Conservation (phyloP, 257 asterid genomes). For the Prunella vulgaris region DNA sequence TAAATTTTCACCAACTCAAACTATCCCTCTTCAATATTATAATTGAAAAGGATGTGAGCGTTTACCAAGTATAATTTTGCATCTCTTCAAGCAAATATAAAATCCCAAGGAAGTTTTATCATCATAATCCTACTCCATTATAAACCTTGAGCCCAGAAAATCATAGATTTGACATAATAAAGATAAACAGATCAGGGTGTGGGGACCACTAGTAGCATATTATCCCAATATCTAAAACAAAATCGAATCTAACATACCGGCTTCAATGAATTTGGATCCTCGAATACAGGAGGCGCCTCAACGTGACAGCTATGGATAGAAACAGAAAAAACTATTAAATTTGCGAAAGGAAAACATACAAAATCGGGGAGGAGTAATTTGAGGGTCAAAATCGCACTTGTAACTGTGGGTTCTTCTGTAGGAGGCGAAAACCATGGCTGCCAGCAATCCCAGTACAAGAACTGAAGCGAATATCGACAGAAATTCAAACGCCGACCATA, state of each 20-base stretch:
- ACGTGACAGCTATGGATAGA: constrained; percentile 44
- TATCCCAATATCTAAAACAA: background rate
- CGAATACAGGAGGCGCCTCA: constrained; percentile 72
- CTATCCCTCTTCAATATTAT: background rate
- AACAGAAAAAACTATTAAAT: constrained; percentile 4
- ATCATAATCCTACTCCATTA: background rate
- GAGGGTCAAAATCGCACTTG: constrained; percentile 36
- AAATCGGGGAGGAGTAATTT: background rate
- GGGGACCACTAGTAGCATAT: background rate
- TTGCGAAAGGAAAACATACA: background rate
- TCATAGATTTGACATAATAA: background rate
- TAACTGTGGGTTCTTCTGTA: constrained; percentile 57
- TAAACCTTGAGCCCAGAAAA: background rate
- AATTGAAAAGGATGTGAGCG: background rate
- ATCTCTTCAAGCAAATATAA: background rate
- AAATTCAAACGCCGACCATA: constrained; percentile 48
- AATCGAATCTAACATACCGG: constrained; percentile 33
- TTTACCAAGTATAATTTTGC: background rate
- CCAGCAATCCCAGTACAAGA: constrained; percentile 40
- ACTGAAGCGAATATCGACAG: constrained; percentile 45
- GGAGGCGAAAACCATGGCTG: constrained; percentile 52
- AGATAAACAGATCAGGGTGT: background rate
- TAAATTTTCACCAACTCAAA: background rate
- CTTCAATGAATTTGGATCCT: constrained; percentile 88
- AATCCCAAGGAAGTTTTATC: background rate